phyloP scores from a whole-genome alignment of 148 eudicot species.

The Vaccinium darrowii region DNA sequence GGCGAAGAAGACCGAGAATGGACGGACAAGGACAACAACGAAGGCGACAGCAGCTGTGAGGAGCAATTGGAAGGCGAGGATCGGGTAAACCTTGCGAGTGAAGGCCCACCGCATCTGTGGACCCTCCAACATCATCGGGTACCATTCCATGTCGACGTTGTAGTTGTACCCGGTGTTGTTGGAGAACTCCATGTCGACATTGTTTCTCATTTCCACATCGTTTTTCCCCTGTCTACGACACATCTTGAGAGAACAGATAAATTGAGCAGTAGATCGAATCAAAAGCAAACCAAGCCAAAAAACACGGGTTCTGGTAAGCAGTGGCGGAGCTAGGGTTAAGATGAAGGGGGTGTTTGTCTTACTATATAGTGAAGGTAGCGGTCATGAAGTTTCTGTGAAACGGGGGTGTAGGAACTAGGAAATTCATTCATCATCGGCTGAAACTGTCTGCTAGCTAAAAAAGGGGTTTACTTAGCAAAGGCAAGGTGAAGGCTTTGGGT shows the following conservation, averaged over 20 bases:
- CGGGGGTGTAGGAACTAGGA: no score
- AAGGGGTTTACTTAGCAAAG: no score
- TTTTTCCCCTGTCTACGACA: slow-evolving; percentile 40
- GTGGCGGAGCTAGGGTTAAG: no score
- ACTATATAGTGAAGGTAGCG: no score
- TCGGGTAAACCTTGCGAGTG: slow-evolving; percentile 72
- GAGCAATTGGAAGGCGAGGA: slow-evolving; percentile 68
- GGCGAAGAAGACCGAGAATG: slow-evolving; percentile 56
- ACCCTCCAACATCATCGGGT: slow-evolving; percentile 62
- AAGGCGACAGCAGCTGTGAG: slow-evolving; percentile 70
- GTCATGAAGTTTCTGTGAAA: no score
- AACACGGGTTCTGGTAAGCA: background rate
- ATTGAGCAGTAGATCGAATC: background rate
- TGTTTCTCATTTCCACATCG: slow-evolving; percentile 58
- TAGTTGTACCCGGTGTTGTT: no score
- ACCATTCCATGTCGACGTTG: slow-evolving; percentile 26
- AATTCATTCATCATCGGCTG: no score
- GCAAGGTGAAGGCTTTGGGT: no score
- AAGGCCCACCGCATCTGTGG: slow-evolving; percentile 85
- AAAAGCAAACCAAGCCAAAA: background rate
- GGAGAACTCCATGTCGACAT: no score
- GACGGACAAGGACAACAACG: slow-evolving; percentile 57
- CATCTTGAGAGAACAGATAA: slow-evolving; percentile 26
- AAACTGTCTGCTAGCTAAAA: no score
- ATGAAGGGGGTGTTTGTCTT: no score